Evolutionary conservation across 768 basidiomycete genomes (phyloP).

Genomic region (Lentinula raphanica): DNA sequence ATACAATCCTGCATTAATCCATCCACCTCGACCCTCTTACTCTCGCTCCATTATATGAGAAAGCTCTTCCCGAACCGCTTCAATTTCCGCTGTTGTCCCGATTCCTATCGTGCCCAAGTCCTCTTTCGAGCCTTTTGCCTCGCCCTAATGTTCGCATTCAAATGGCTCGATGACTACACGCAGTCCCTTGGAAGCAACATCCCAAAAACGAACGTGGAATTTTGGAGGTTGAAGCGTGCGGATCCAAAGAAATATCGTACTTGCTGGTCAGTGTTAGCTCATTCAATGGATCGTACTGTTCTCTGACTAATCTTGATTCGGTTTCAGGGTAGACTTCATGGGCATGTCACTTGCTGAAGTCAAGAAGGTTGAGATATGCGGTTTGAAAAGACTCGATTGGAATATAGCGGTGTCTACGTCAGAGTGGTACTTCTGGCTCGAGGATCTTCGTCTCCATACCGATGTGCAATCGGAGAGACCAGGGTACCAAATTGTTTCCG

Average conservation of each 20-base stretch:
- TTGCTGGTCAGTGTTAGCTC: background rate
- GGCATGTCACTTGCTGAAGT: background rate
- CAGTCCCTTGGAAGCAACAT: background rate
- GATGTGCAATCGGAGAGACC: background rate
- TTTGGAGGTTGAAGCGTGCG: background rate
- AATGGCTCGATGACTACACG: conserved; percentile 2
- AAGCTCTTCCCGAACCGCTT: background rate
- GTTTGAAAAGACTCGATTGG: conserved; percentile 1
- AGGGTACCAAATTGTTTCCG: background rate
- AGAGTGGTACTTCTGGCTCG: conserved; percentile 5
- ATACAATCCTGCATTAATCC: background rate
- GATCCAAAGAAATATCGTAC: conserved; percentile 2
- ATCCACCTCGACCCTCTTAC: background rate
- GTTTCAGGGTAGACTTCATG: background rate
- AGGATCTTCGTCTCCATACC: background rate
- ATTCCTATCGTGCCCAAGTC: background rate
- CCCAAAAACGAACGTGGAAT: background rate
- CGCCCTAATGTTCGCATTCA: conserved; percentile 1
- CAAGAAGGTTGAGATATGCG: background rate
- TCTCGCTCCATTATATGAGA: background rate
- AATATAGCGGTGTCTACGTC: conserved; percentile 4
- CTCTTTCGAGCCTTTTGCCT: conserved; percentile 1
- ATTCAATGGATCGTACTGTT: background rate
- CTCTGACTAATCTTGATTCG: background rate
- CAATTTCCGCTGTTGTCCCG: background rate